Evolutionary conservation across 2,329 filamentous ascomycete species (phyloP).

Genomic region (Aspergillus uvarum): DNA sequence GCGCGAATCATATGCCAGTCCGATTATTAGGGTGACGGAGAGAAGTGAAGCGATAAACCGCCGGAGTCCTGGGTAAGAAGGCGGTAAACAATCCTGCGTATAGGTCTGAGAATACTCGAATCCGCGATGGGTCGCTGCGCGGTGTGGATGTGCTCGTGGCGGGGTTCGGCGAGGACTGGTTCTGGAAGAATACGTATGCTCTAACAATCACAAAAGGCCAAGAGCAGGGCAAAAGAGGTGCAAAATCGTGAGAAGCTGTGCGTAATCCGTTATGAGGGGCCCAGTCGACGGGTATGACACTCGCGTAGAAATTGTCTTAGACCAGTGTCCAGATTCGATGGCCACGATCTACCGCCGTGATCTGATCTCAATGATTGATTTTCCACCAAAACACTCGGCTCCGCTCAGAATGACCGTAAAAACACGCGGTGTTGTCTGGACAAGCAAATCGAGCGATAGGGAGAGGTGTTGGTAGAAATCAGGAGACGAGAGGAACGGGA

Average conservation of each 20-base stretch:
- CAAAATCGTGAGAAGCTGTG: slow-evolving; percentile 12
- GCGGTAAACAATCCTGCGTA: background rate
- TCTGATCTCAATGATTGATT: slow-evolving; percentile 17
- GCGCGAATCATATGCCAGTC: slow-evolving; percentile 26
- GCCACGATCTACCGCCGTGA: slow-evolving; percentile 17
- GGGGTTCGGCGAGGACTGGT: slow-evolving; percentile 16
- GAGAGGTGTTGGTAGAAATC: slow-evolving; percentile 15
- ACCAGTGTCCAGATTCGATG: slow-evolving; percentile 15
- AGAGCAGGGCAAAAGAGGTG: slow-evolving; percentile 2
- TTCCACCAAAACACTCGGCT: slow-evolving; percentile 18
- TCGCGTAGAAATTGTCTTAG: slow-evolving; percentile 13
- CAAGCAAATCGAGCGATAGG: slow-evolving; percentile 20
- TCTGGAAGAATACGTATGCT: slow-evolving; percentile 24
- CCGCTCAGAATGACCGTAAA: slow-evolving; percentile 22
- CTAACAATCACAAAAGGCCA: slow-evolving; percentile 10
- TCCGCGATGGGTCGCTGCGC: slow-evolving; percentile 6
- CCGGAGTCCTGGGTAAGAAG: background rate
- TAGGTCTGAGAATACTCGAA: background rate
- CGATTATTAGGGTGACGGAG: background rate
- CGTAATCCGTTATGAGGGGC: slow-evolving; percentile 15
- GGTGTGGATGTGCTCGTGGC: slow-evolving; percentile 18
- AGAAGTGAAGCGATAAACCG: background rate
- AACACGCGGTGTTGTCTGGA: slow-evolving; percentile 22
- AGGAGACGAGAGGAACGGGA: slow-evolving; percentile 21
- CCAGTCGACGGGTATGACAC: background rate